Conservation (phyloP, 2,329 filamentous ascomycete species). For the Hypoxylon sp. region DNA sequence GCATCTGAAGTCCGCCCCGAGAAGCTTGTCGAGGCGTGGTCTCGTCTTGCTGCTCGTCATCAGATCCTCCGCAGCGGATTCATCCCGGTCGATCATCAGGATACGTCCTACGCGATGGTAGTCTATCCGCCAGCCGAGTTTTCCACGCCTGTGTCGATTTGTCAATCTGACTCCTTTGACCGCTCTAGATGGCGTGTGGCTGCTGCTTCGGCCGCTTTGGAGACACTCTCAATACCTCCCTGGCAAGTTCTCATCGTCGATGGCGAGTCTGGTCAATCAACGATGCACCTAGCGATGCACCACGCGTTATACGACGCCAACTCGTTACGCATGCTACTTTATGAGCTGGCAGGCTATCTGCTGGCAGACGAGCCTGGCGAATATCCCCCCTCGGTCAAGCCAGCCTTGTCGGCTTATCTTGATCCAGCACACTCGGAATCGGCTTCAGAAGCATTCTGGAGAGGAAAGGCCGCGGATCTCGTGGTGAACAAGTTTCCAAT, state of each 20-base stretch:
- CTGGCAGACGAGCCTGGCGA: conserved; percentile 24
- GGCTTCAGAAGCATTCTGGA: conserved; percentile 68
- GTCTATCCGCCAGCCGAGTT: conserved; percentile 54
- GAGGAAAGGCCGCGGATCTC: conserved; percentile 57
- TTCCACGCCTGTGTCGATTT: conserved; percentile 33
- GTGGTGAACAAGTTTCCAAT: conserved; percentile 77
- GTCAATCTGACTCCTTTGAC: conserved; percentile 40
- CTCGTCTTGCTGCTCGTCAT: conserved; percentile 59
- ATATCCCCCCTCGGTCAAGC: conserved; percentile 41
- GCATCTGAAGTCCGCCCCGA: conserved; percentile 48
- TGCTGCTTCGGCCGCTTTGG: conserved; percentile 46
- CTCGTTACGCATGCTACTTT: conserved; percentile 71
- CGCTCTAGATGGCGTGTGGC: conserved; percentile 50
- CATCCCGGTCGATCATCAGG: conserved; percentile 63
- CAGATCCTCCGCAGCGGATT: conserved; percentile 83
- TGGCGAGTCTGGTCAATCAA: conserved; percentile 16
- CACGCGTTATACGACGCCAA: conserved; percentile 88
- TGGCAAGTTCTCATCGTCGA: conserved; percentile 68
- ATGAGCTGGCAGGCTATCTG: conserved; percentile 58
- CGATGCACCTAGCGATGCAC: conserved; percentile 65
- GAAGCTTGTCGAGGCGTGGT: conserved; percentile 67
- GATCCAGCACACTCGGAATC: conserved; percentile 42
- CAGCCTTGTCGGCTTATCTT: conserved; percentile 54
- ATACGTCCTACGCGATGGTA: conserved; percentile 77
- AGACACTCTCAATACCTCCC: conserved; percentile 60